Conservation (phyloP, 169 alveolate genomes). For the Toxoplasma gondii region DNA sequence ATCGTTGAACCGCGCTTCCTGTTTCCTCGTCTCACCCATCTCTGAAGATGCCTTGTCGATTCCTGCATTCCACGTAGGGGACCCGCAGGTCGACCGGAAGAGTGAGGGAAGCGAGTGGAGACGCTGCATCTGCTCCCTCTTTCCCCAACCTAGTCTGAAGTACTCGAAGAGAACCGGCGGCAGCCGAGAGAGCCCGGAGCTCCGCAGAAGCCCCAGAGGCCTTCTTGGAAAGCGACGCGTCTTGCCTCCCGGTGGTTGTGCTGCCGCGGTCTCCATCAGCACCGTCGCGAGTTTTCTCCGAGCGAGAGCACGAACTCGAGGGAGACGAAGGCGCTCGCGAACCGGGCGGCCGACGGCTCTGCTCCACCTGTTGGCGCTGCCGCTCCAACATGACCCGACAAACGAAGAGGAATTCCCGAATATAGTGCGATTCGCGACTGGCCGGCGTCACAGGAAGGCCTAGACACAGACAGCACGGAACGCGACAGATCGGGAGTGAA, state of each 20-base stretch:
- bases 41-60: conserved; percentile 30
- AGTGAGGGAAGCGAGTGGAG: neutral
- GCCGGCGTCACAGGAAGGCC: conserved; percentile 50
- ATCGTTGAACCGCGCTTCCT: too few species aligned
- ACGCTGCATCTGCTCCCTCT: neutral
- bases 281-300: neutral
- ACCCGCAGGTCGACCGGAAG: conserved; percentile 49
- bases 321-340: neutral
- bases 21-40: conserved; percentile 20
- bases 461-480: neutral
- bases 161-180: neutral
- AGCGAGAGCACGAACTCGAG: neutral
- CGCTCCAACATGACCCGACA: conserved; percentile 60
- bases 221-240: too few species aligned
- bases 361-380: conserved; percentile 34
- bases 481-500: neutral
- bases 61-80: conserved; percentile 42
- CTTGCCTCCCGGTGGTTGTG: neutral
- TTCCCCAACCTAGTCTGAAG: neutral
- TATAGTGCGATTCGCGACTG: conserved; percentile 52
- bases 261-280: neutral
- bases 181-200: too few species aligned
- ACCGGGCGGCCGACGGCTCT: neutral
- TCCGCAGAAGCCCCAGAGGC: neutral
- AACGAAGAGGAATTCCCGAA: conserved; percentile 46